Base-by-base conservation (phyloP, 441 rosid genomes). In the Lepidium campestre region DNA sequence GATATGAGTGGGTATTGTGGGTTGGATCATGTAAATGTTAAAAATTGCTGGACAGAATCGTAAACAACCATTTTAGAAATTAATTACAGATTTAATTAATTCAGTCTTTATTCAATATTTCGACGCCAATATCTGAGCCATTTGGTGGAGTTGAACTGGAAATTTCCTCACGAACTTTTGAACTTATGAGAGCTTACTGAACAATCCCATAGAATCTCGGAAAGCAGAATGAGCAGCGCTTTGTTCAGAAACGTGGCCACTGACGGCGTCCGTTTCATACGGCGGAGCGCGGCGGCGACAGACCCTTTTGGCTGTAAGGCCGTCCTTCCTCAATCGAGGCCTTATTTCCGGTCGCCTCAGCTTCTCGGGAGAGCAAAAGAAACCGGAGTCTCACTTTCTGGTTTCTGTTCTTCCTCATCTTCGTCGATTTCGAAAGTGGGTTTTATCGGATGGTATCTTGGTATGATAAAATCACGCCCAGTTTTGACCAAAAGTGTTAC, bases 371-470 rank as follows among this genome's bases (percentile, higher is more conserved):
- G 74, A 71, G 57, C 67, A 6, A 74, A 74, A 46, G 79, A 80
- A 2, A 74, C 56, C 67, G 77, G 44, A 46, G 12, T 71, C 52
- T 57, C 76, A 40, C 15, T 20, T 27, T 25, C 77, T 22, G 14
- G 74, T 10, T 44, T 70, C 13, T 70, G 55, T 70, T 12, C 85
- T 3, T 76, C 86, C 0, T 45, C 80, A 12, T 61, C 78, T 48
- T 36, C 67, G 19, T 77, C 73, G 68, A 23, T 57, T 22, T 39
- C 62, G 22, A 55, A 55, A 9, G 46, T 79, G 14, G 84, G 87
- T 32, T 78, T 93, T 56, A 75, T 93, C 4, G 82, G 86, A 0
- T 90, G 97, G 98, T 89, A 93, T 69, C 77, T 93, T 78, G 89
- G 81, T 7, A 83, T 84, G 96, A 78, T 93, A 0, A 87, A 89